Evolutionary conservation across 495 filamentous ascomycete species (phyloP).

Genomic region (Aspergillus biplanus): DNA sequence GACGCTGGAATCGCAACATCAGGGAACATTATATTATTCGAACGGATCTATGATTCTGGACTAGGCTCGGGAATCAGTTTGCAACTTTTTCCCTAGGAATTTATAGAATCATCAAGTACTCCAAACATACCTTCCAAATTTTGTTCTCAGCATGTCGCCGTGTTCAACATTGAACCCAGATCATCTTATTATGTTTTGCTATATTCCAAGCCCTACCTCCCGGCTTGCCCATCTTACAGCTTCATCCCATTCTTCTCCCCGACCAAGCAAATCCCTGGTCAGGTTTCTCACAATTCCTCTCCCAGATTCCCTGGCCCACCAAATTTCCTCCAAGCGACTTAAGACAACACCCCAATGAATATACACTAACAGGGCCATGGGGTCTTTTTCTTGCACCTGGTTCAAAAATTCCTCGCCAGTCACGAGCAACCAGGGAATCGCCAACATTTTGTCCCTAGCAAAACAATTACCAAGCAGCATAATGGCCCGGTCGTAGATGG

Average conservation of each 20-base stretch:
- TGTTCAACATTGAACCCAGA: too few relatives aligned
- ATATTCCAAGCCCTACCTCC: background rate
- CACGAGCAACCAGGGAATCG: background rate
- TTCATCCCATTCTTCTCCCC: background rate
- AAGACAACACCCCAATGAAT: background rate
- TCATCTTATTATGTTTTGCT: too few relatives aligned
- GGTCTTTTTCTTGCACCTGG: background rate
- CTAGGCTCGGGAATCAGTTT: too few relatives aligned
- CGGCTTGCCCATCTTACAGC: background rate
- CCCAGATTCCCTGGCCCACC: background rate
- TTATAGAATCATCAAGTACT: too few relatives aligned
- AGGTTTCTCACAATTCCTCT: slow-evolving; percentile 1
- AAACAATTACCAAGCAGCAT: background rate
- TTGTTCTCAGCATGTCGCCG: too few relatives aligned
- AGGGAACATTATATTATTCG: too few relatives aligned
- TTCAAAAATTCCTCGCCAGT: background rate
- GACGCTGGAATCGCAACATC: too few relatives aligned
- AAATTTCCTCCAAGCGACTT: background rate
- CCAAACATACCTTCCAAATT: too few relatives aligned
- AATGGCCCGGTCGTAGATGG: background rate
- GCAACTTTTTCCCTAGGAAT: too few relatives aligned
- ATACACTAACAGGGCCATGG: background rate
- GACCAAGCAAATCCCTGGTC: background rate
- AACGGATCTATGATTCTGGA: too few relatives aligned
- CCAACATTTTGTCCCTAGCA: background rate